Evolutionary conservation across 2,329 filamentous ascomycete species (phyloP).

Genomic region (Colletotrichum sp.): DNA sequence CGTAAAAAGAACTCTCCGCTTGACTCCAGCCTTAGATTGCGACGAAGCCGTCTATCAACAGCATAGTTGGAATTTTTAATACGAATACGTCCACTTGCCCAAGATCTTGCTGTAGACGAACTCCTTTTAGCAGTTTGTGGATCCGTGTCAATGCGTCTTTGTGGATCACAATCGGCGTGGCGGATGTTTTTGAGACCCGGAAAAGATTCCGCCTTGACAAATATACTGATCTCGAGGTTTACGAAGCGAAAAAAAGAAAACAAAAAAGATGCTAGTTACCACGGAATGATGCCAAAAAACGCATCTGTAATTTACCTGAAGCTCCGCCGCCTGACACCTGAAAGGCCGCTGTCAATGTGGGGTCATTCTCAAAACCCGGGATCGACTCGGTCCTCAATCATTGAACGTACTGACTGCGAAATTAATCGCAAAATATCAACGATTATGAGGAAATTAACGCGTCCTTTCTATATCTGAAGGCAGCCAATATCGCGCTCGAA

Average conservation of each 20-base stretch:
- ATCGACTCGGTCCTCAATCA: neutral
- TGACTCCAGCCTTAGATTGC: neutral
- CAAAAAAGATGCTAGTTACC: neutral
- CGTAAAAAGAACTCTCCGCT: neutral
- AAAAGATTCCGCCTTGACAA: neutral
- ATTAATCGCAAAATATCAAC: neutral
- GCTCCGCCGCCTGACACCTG: neutral
- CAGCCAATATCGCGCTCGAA: neutral
- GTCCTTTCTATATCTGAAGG: neutral
- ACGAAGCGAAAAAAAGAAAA: too few species aligned
- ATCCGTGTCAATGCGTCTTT: neutral
- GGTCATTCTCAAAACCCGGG: neutral
- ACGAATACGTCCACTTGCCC: neutral
- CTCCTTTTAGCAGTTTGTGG: neutral
- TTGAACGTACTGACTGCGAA: too few species aligned
- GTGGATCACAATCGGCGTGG: neutral
- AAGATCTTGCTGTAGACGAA: neutral
- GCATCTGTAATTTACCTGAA: neutral
- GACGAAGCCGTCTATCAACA: neutral
- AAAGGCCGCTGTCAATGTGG: neutral
- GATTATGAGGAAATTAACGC: neutral
- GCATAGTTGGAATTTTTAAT: neutral
- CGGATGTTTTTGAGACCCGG: neutral
- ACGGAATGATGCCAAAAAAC: neutral
- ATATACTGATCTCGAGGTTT: neutral